Conservation (phyloP, 2,329 filamentous ascomycete genomes). For the Cryphonectria naterciae region DNA sequence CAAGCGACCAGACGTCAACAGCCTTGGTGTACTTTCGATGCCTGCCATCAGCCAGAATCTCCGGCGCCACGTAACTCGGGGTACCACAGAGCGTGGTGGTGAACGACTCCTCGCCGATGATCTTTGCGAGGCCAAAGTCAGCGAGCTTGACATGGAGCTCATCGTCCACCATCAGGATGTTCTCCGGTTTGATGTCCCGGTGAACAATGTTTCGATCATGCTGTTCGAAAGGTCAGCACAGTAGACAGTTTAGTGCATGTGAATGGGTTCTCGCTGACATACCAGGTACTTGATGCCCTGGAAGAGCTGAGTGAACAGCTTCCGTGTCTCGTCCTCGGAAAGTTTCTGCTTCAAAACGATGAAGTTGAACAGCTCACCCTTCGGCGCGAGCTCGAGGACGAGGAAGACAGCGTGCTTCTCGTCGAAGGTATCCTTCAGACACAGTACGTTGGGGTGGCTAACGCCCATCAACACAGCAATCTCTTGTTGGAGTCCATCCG, state of each 20-base stretch:
- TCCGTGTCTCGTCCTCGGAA: slow-evolving; percentile 80
- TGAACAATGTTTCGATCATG: slow-evolving; percentile 98
- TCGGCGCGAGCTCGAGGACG: slow-evolving; percentile 84
- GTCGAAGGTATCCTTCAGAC: slow-evolving; percentile 92
- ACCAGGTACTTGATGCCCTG: slow-evolving; percentile 95
- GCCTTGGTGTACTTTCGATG: slow-evolving; percentile 90
- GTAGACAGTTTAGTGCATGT: slow-evolving; percentile 19
- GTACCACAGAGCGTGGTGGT: slow-evolving; percentile 96
- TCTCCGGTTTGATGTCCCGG: slow-evolving; percentile 96
- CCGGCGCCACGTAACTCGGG: slow-evolving; percentile 95
- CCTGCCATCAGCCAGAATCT: slow-evolving; percentile 83
- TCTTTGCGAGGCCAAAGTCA: slow-evolving; percentile 96
- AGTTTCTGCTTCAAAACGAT: slow-evolving; percentile 92
- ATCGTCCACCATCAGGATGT: slow-evolving; percentile 87
- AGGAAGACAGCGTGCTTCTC: slow-evolving; percentile 90
- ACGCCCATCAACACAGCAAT: slow-evolving; percentile 98
- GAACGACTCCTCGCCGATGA: slow-evolving; percentile 97
- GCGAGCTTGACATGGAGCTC: slow-evolving; percentile 87
- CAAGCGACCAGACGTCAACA: slow-evolving; percentile 94
- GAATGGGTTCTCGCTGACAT: neutral
- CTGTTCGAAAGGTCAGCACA: slow-evolving; percentile 53
- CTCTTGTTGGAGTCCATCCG: slow-evolving; percentile 88
- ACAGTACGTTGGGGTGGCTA: slow-evolving; percentile 89
- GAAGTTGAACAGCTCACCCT: slow-evolving; percentile 94
- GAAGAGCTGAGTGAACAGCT: slow-evolving; percentile 88